These are phyloP conservation scores for Chrysosporium queenslandicum DNA, from an alignment of 2,329 filamentous ascomycete species.

Conservation along the genomic window DNA sequence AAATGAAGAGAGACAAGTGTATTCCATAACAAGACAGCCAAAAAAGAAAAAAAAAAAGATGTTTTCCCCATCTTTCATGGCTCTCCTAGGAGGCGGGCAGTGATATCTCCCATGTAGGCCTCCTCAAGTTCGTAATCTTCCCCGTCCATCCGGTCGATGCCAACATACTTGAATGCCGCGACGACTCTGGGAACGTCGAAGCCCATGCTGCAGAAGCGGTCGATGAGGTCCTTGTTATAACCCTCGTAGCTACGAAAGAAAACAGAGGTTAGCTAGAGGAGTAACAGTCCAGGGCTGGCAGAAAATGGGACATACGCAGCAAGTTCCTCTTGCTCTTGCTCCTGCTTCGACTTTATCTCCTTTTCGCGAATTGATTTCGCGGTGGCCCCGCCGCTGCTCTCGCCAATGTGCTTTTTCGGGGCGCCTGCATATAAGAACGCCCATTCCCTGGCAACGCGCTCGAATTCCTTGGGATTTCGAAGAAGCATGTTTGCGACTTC, in stretches of 20 bases:
- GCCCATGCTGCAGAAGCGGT: slow-evolving; percentile 81
- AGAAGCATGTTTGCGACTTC: slow-evolving; percentile 89
- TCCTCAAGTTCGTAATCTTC: slow-evolving; percentile 80
- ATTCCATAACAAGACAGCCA: too few species aligned
- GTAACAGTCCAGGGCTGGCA: neutral
- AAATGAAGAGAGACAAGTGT: too few species aligned
- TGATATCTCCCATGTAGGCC: slow-evolving; percentile 82
- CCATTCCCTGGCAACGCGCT: slow-evolving; percentile 79
- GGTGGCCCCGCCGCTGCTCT: slow-evolving; percentile 44
- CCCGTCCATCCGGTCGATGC: slow-evolving; percentile 68
- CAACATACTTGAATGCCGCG: slow-evolving; percentile 67
- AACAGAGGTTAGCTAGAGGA: slow-evolving; percentile 24
- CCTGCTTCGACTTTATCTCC: slow-evolving; percentile 44
- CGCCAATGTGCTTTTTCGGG: slow-evolving; percentile 47
- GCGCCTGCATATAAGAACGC: slow-evolving; percentile 74
- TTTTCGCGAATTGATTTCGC: slow-evolving; percentile 47
- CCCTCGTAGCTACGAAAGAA: slow-evolving; percentile 59
- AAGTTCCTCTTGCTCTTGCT: slow-evolving; percentile 48
- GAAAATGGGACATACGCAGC: slow-evolving; percentile 40
- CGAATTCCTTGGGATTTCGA: slow-evolving; percentile 66
- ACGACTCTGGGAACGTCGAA: slow-evolving; percentile 84
- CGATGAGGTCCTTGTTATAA: slow-evolving; percentile 73
- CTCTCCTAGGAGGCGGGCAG: slow-evolving; percentile 72
- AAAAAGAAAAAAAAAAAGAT: slow-evolving; percentile 1
- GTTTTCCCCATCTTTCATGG: slow-evolving; percentile 35